Evolutionary conservation across 148 eudicot species (phyloP).

Genomic region (Nepenthes gracilis): DNA sequence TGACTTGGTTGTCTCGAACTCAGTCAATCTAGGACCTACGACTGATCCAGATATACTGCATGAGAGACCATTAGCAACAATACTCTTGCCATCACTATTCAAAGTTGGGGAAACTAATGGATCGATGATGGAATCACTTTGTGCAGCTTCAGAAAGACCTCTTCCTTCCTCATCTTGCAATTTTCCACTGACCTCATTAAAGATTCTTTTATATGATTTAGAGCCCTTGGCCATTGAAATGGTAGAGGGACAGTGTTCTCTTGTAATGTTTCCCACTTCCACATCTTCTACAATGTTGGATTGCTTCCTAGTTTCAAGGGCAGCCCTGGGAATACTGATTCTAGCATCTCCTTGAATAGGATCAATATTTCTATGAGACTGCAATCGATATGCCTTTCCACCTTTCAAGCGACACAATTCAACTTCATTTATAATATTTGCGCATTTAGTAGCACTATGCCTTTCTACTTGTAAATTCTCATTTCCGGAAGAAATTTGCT

Average conservation of each 20-base stretch:
- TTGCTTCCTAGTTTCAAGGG: slow-evolving; percentile 12
- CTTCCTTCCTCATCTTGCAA: not conserved
- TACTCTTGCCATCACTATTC: slow-evolving; percentile 17
- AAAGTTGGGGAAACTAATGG: slow-evolving; percentile 12
- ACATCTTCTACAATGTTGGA: slow-evolving; percentile 8
- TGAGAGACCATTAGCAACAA: slow-evolving; percentile 18
- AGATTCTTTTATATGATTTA: not conserved
- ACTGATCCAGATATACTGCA: slow-evolving; percentile 20
- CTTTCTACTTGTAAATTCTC: slow-evolving; percentile 26
- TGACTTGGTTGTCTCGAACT: slow-evolving; percentile 26
- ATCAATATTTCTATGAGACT: slow-evolving; percentile 16
- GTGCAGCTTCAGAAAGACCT: slow-evolving; percentile 10
- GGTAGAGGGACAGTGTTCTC: not conserved
- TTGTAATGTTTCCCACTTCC: not conserved
- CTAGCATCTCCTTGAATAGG: slow-evolving; percentile 13
- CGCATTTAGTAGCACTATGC: slow-evolving; percentile 4
- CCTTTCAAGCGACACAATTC: slow-evolving; percentile 19
- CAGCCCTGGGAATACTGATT: slow-evolving; percentile 6
- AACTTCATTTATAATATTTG: slow-evolving; percentile 10
- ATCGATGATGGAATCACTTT: slow-evolving; percentile 10
- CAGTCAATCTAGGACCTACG: slow-evolving; percentile 24
- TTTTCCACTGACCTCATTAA: slow-evolving; percentile 10
- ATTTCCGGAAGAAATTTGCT: slow-evolving; percentile 21
- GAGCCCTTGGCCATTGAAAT: not conserved
- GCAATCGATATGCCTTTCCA: slow-evolving; percentile 30